Percentiles rank a stretch among this genome's conserved stretches.
Evolutionary conservation across 305 asterid species (phyloP).

Genomic region (Ilex paraguariensis): DNA sequence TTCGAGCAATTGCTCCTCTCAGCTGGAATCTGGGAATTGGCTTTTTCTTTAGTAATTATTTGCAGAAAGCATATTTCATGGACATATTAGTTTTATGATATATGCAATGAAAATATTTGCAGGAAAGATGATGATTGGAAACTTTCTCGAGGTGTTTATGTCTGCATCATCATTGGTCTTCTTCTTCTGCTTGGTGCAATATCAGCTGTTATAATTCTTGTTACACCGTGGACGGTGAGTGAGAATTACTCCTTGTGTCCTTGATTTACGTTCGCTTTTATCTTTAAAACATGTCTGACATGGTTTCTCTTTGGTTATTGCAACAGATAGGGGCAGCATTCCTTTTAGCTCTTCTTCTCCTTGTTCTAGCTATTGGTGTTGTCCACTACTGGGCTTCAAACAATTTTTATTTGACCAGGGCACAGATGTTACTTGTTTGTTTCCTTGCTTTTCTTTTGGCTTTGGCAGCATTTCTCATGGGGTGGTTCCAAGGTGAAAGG

Average conservation of each 20-base stretch:
- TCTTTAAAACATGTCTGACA: slow-evolving; percentile 8
- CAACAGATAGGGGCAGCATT: slow-evolving; percentile 93
- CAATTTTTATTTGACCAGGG: slow-evolving; percentile 92
- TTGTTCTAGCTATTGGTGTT: slow-evolving; percentile 90
- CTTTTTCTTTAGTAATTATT: slow-evolving; percentile 3
- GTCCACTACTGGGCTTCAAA: slow-evolving; percentile 99
- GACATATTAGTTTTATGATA: slow-evolving; percentile 5
- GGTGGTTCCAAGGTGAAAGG: slow-evolving; percentile 72
- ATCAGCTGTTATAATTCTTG: slow-evolving; percentile 70
- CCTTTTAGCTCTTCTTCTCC: slow-evolving; percentile 85
- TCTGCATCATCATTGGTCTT: slow-evolving; percentile 74
- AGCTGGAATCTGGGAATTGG: slow-evolving; percentile 11
- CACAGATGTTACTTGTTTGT: slow-evolving; percentile 89
- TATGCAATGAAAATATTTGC: slow-evolving; percentile 25
- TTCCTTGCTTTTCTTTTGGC: slow-evolving; percentile 97
- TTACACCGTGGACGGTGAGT: slow-evolving; percentile 92
- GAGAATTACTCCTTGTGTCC: slow-evolving; percentile 7
- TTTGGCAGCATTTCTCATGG: slow-evolving; percentile 90
- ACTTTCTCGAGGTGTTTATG: slow-evolving; percentile 81
- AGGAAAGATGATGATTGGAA: slow-evolving; percentile 99
- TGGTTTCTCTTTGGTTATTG: slow-evolving; percentile 17
- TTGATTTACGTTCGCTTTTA: slow-evolving; percentile 2
- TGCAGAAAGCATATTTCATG: slow-evolving; percentile 8
- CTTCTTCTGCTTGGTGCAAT: slow-evolving; percentile 86
- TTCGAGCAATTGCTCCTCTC: slow-evolving; percentile 9